These are phyloP conservation scores for Colletotrichum abscissum DNA, from an alignment of 2,329 filamentous ascomycete genomes.

Conservation along the genomic window DNA sequence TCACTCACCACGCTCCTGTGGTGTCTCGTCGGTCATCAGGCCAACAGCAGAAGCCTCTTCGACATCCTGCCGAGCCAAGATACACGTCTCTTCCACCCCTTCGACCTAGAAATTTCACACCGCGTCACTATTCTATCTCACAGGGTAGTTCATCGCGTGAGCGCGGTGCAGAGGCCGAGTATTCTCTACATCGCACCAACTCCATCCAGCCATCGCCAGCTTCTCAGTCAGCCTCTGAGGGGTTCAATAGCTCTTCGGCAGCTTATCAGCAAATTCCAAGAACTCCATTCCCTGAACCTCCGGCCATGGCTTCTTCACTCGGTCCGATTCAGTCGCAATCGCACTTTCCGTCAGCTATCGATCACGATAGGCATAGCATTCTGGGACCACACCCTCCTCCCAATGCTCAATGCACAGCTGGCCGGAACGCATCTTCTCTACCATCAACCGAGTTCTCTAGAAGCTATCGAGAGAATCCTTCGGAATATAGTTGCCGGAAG, in stretches of 20 bases:
- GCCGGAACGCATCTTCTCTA: background rate
- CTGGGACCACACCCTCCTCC: background rate
- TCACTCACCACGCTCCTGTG: background rate
- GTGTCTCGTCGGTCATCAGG: background rate
- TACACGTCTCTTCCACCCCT: conserved; percentile 2
- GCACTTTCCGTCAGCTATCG: background rate
- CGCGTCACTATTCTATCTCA: background rate
- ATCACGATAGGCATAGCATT: background rate
- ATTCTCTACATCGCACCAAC: background rate
- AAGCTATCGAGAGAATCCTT: background rate
- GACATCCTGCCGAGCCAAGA: background rate
- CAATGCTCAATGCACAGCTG: background rate
- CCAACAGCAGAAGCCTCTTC: background rate
- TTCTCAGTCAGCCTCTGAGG: background rate
- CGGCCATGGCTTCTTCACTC: background rate
- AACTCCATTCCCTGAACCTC: background rate
- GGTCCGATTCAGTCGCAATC: background rate
- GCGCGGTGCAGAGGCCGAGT: background rate
- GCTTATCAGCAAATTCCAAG: background rate
- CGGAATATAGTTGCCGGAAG: background rate
- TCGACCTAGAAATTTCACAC: background rate
- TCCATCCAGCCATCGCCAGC: background rate
- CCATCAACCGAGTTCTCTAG: background rate
- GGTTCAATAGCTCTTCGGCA: background rate
- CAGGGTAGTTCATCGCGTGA: background rate